Conservation (phyloP, 202 grass and related monocot genomes). For the Bolboschoenoplectus hybrid region DNA sequence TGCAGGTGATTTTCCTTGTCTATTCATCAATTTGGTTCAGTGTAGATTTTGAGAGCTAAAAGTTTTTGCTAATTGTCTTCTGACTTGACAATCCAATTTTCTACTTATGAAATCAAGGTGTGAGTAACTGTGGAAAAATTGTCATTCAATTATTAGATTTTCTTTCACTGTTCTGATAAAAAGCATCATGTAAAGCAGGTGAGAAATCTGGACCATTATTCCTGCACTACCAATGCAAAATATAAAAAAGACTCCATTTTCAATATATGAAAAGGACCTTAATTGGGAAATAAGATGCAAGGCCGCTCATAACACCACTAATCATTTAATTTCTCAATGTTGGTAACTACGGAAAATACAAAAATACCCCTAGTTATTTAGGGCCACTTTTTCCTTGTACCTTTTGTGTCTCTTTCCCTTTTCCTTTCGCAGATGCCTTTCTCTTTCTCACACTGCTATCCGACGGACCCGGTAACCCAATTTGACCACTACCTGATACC, state of each 20-base stretch:
- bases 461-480: conserved; percentile 48
- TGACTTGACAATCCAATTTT: background rate
- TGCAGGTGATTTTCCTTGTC: conserved; percentile 3
- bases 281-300: background rate
- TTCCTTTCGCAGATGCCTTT: conserved; percentile 75
- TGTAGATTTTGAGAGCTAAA: background rate
- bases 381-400: conserved; percentile 32
- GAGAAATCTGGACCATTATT: background rate
- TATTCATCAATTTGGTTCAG: background rate
- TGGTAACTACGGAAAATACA: conserved; percentile 25
- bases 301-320: background rate
- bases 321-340: background rate
- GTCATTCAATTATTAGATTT: background rate
- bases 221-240: background rate
- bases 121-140: conserved; percentile 1
- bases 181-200: conserved; percentile 4
- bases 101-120: background rate
- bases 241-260: background rate
- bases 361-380: conserved; percentile 23
- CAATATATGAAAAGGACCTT: conserved; percentile 7
- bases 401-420: conserved; percentile 63
- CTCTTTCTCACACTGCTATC: conserved; percentile 75
- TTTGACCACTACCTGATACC: conserved; percentile 53
- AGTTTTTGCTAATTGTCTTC: background rate
- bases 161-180: background rate